A percentile compares a stretch with the other conserved stretches of the same genome.
phyloP scores from a whole-genome alignment of 257 asterid genomes.

The Przewalskia tangutica region DNA sequence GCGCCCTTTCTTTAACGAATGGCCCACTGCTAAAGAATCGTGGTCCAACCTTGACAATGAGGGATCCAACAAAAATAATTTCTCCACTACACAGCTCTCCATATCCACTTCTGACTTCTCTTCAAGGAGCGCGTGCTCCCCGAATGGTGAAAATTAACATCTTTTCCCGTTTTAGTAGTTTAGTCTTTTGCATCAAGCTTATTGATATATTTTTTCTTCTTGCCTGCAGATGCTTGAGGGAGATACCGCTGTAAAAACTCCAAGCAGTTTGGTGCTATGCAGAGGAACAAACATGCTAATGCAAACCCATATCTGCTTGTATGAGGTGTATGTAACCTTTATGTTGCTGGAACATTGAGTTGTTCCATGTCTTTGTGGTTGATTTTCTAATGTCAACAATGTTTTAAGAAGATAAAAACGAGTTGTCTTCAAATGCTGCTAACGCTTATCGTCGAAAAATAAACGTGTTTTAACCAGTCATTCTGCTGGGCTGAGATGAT shows the following conservation, averaged over 20 bases:
- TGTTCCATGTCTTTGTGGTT: not conserved
- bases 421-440: not conserved
- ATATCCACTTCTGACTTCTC: conserved; percentile 68
- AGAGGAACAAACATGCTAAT: not conserved
- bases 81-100: conserved; percentile 75
- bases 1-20: conserved; percentile 80
- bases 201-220: not conserved
- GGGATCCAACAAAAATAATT: conserved; percentile 42
- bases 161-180: not conserved
- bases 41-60: conserved; percentile 67
- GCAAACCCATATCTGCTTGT: not conserved
- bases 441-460: not conserved
- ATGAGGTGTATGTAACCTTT: not conserved
- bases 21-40: conserved; percentile 73
- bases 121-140: conserved; percentile 39
- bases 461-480: not conserved
- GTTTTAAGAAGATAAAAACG: not conserved
- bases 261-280: conserved; percentile 1
- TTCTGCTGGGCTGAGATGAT: not conserved
- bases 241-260: conserved; percentile 8
- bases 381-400: not conserved
- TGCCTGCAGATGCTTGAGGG: conserved; percentile 46
- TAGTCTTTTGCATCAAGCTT: not conserved
- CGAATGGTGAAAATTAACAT: conserved; percentile 45
- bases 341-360: not conserved